Evolutionary conservation across 768 basidiomycete genomes (phyloP), one percentile per base, ranked within the genome.

Genomic region (Crepidotus variabilis): DNA sequence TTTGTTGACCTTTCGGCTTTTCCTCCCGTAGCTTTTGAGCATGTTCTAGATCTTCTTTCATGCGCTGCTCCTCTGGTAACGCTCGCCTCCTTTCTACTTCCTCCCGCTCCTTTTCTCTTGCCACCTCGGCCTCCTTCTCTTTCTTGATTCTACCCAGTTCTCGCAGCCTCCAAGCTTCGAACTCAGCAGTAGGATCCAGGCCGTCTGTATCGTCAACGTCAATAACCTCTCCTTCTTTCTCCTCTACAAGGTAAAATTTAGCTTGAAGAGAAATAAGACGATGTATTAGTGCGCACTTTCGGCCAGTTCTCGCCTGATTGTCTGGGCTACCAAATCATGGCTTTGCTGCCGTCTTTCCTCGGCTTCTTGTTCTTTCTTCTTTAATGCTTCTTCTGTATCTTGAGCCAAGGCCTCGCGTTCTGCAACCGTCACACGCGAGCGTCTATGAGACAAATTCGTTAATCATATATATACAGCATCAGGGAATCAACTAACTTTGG

Each of bases 151-250:
- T 82, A n/a, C 80, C 86, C 7, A 99, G 81, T 69, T 99, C 97
- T 57, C 97, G 85, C 50, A 98, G 71, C 55, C 97, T 83, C 97
- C 97, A 99, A 2, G 88, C 92, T 66, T 98, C 95, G 62, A 99
- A 99, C 70, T 98, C 97, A 52, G 70, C 86, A 14, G 82, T 79
- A 1, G 94, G 91, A 65, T 98, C 94, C 49, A 94, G 68, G 1
- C 92, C 96, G 64, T 99, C 97, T 4, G 92, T 90, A 69, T 99
- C 97, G 71, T 98, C 95, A 0, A 98, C 82, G 59, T 98, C 94
- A 1, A 91, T 90, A 33, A 90, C 73, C 18, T 86, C 70, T 22
- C 88, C 89, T 55, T 90, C 85, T 60, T 92, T 93, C 70, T 98
- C 94, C 80, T 93, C 96, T 98, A 63, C 13, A 20, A 53, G 23